phyloP scores from a whole-genome alignment of 495 filamentous ascomycete genomes.

The Durotheca rogersii region DNA sequence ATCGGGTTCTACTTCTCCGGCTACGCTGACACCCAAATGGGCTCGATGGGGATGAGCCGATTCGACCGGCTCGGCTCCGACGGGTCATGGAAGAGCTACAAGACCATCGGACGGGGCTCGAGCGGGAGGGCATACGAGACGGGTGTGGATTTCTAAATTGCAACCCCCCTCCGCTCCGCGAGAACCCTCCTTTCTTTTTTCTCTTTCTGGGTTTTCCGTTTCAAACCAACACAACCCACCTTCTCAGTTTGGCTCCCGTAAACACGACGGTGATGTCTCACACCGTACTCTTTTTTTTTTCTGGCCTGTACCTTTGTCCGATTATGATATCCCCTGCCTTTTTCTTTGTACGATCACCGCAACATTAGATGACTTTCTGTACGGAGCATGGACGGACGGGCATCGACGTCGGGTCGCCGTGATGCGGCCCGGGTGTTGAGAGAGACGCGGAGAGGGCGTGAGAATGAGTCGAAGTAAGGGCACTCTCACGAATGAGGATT shows the following conservation, averaged over 20 bases:
- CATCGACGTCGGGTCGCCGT: no score
- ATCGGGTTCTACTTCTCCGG: constrained; percentile 89
- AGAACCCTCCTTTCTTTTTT: no score
- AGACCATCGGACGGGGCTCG: constrained; percentile 51
- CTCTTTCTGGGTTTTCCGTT: no score
- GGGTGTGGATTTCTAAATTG: constrained; percentile 28
- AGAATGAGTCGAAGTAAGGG: no score
- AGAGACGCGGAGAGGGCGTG: no score
- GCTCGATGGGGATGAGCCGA: constrained; percentile 61
- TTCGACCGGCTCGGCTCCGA: constrained; percentile 66
- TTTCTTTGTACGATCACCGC: constrained; percentile 3
- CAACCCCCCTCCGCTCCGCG: no score
- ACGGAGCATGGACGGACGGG: constrained; percentile 14
- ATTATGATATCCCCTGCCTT: constrained; percentile 28
- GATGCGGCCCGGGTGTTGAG: no score
- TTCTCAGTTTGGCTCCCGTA: no score
- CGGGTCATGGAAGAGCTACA: constrained; percentile 52
- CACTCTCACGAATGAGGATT: no score
- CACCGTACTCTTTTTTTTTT: neutral
- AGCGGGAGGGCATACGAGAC: constrained; percentile 29
- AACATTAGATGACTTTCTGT: no score
- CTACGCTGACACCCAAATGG: constrained; percentile 56
- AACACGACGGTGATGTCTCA: neutral
- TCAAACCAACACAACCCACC: no score
- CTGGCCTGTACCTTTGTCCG: no score